phyloP scores from a whole-genome alignment of 192 early-diverging fungal species.

The Coemansia javaensis region DNA sequence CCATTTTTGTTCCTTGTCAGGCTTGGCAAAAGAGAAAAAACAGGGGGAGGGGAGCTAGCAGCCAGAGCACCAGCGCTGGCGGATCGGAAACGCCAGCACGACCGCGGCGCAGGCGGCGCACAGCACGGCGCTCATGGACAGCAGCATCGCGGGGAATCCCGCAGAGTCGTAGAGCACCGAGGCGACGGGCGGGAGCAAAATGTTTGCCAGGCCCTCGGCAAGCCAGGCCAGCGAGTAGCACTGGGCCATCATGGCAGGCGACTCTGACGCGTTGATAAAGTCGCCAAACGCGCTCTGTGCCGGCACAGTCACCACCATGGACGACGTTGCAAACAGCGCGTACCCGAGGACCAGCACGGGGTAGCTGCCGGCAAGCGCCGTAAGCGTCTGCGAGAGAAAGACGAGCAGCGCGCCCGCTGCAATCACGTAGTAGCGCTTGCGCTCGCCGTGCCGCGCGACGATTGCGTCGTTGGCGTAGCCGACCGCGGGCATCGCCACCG shows the following conservation, averaged over 20 bases:
- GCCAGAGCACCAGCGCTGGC: conserved; percentile 8
- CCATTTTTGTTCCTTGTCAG: too few species aligned
- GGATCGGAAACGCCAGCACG: conserved; percentile 25
- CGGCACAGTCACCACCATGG: conserved; percentile 40
- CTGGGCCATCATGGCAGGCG: conserved; percentile 44
- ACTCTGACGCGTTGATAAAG: conserved; percentile 34
- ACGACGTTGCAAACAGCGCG: conserved; percentile 35
- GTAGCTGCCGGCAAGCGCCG: conserved; percentile 23
- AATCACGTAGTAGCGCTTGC: conserved; percentile 46
- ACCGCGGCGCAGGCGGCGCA: conserved; percentile 18
- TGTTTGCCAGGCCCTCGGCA: conserved; percentile 45
- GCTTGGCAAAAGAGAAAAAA: too few species aligned
- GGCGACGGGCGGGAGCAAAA: conserved; percentile 31
- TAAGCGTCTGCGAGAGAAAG: conserved; percentile 23
- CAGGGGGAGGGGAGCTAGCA: too few species aligned
- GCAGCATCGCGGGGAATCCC: conserved; percentile 33
- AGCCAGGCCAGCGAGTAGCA: conserved; percentile 45
- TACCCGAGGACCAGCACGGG: conserved; percentile 35
- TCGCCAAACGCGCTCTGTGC: conserved; percentile 51
- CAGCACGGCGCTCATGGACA: conserved; percentile 32
- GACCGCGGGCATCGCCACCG: conserved; percentile 35
- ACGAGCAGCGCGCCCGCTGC: conserved; percentile 12
- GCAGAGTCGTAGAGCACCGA: conserved; percentile 19
- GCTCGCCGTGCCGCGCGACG: conserved; percentile 21
- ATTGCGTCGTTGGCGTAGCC: conserved; percentile 29